A percentile compares a stretch with the other conserved stretches of the same genome.
These are phyloP conservation scores for Dendrocalamus latiflorus DNA, from an alignment of 202 grass and related monocot genomes.

Conservation along the genomic window DNA sequence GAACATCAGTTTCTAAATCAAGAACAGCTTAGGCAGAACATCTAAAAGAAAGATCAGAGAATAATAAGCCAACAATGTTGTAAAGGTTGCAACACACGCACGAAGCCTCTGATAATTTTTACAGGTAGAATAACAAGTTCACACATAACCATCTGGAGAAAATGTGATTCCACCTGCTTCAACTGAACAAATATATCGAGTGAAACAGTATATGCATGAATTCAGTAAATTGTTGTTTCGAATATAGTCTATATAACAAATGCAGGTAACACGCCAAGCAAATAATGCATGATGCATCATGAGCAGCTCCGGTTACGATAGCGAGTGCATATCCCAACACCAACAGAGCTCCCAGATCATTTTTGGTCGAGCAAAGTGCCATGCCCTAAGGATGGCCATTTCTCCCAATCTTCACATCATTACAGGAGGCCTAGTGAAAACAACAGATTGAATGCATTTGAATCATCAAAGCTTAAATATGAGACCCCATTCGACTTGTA, in stretches of 20 bases:
- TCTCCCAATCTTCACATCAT: neutral
- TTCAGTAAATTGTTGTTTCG: neutral
- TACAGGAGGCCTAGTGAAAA: neutral
- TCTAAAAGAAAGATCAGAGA: neutral
- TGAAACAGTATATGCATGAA: neutral
- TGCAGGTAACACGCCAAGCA: neutral
- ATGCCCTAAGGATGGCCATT: neutral
- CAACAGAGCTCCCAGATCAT: neutral
- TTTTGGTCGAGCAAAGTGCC: neutral
- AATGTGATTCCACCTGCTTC: neutral
- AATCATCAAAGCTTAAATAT: constrained; percentile 4
- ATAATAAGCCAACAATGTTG: neutral
- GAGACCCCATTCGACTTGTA: neutral
- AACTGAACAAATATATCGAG: constrained; percentile 19
- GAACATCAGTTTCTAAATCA: no score
- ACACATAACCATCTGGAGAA: neutral
- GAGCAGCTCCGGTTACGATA: neutral
- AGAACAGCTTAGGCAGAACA: no score
- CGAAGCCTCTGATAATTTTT: neutral
- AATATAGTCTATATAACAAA: constrained; percentile 22
- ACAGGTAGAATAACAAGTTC: neutral
- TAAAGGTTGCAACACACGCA: neutral
- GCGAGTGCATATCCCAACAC: neutral
- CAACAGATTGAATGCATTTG: neutral
- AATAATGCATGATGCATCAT: neutral